Evolutionary conservation across 129 eudicot species (phyloP).

Genomic region (Glebionis coronaria): DNA sequence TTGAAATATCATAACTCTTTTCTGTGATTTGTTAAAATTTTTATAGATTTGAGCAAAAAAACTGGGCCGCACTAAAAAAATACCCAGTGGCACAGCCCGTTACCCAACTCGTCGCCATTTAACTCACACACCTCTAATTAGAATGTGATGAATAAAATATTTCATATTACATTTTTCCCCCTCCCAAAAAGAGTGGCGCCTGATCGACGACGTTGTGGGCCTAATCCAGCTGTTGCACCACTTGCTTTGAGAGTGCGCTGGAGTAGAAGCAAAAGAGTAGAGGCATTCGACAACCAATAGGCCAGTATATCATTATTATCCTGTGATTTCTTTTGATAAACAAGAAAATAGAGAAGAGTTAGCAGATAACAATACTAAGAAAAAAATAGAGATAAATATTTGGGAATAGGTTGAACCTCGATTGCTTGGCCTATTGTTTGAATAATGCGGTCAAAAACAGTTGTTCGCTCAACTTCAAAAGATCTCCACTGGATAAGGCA

Average conservation of each 20-base stretch:
- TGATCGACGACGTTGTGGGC: slow-evolving; percentile 85
- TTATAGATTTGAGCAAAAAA: too few relatives aligned
- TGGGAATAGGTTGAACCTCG: slow-evolving; percentile 50
- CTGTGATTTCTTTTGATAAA: slow-evolving; percentile 57
- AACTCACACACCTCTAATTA: too few relatives aligned
- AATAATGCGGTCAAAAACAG: slow-evolving; percentile 83
- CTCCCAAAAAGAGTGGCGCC: slow-evolving; percentile 82
- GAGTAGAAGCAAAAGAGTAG: slow-evolving; percentile 82
- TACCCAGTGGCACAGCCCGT: neutral
- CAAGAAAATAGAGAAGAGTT: slow-evolving; percentile 3
- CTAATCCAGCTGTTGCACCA: slow-evolving; percentile 67
- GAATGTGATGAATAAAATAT: neutral
- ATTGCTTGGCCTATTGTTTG: slow-evolving; percentile 93
- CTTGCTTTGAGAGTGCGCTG: slow-evolving; percentile 95
- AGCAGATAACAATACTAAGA: slow-evolving; percentile 1
- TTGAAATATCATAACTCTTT: neutral
- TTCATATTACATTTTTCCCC: slow-evolving; percentile 49
- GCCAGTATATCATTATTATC: slow-evolving; percentile 84
- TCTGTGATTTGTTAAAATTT: too few relatives aligned
- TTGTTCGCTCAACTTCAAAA: slow-evolving; percentile 91
- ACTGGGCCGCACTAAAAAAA: neutral
- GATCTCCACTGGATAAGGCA: slow-evolving; percentile 98
- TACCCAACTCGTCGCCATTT: too few relatives aligned
- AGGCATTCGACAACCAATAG: slow-evolving; percentile 96
- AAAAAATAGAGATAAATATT: neutral